Percentiles rank a stretch among this genome's conserved stretches.
These are phyloP conservation scores for Pleurotus tuoliensis DNA, from an alignment of 768 basidiomycete species.

Conservation along the genomic window DNA sequence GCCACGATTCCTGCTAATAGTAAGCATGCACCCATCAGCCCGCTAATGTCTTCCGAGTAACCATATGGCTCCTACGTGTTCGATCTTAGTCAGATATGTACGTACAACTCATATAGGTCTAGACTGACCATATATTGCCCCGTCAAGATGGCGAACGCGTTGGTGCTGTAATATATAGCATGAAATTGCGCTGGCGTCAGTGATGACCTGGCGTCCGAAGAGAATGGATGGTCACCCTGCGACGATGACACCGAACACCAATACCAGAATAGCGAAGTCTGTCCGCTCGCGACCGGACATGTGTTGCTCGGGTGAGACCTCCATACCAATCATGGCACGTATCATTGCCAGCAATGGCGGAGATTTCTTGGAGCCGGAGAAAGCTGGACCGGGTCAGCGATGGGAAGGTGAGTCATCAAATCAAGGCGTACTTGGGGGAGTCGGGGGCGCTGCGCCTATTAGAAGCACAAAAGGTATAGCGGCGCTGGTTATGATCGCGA, in stretches of 20 bases:
- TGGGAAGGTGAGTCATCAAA: neutral
- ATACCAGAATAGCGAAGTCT: constrained; percentile 60
- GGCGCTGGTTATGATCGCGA: constrained; percentile 69
- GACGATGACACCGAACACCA: constrained; percentile 63
- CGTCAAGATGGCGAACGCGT: constrained; percentile 62
- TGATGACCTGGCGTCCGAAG: neutral
- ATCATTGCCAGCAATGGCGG: constrained; percentile 50
- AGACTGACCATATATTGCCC: constrained; percentile 61
- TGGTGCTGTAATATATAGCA: constrained; percentile 24
- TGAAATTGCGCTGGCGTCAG: constrained; percentile 24
- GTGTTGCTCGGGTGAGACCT: constrained; percentile 35
- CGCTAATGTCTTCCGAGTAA: constrained; percentile 62
- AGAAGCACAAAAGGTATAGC: constrained; percentile 56
- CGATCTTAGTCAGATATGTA: neutral
- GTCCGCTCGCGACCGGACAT: constrained; percentile 67
- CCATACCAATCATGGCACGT: constrained; percentile 46
- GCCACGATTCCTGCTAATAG: constrained; percentile 69
- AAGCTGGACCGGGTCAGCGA: constrained; percentile 39
- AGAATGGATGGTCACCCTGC: constrained; percentile 41
- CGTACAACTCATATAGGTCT: neutral
- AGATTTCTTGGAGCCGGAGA: constrained; percentile 60
- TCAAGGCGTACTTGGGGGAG: constrained; percentile 64
- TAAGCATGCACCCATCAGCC: constrained; percentile 64
- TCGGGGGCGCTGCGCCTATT: constrained; percentile 60
- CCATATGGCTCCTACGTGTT: constrained; percentile 59